Evolutionary conservation across 208 protist genomes (phyloP).

Genomic region (Borovskyia barvae): DNA sequence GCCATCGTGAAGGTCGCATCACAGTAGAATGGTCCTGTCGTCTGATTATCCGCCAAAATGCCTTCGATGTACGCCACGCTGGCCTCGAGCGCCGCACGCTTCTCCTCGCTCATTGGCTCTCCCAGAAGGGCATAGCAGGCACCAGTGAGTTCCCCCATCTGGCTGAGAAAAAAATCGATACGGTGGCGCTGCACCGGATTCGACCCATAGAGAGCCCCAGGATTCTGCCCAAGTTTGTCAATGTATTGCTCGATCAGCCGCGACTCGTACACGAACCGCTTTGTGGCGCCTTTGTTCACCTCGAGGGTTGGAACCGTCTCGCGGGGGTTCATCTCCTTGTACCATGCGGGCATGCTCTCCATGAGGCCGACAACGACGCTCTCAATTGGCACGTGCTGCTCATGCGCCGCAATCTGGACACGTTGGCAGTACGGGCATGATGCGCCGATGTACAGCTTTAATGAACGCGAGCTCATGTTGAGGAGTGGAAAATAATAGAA

Average conservation of each 20-base stretch:
- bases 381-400: slow-evolving; percentile 58
- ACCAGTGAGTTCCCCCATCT: slow-evolving; percentile 51
- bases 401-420: slow-evolving; percentile 50
- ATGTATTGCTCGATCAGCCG: slow-evolving; percentile 73
- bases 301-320: slow-evolving; percentile 72
- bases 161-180: slow-evolving; percentile 74
- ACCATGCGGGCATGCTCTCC: slow-evolving; percentile 69
- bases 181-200: slow-evolving; percentile 50
- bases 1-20: slow-evolving; percentile 77
- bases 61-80: slow-evolving; percentile 63
- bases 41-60: slow-evolving; percentile 55
- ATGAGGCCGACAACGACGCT: slow-evolving; percentile 38
- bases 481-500: too few species aligned
- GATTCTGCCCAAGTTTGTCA: slow-evolving; percentile 34
- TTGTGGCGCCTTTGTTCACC: slow-evolving; percentile 39
- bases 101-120: slow-evolving; percentile 61
- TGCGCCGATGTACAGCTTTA: slow-evolving; percentile 58
- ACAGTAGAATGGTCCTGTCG: slow-evolving; percentile 58
- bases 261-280: slow-evolving; percentile 55
- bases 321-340: slow-evolving; percentile 70
- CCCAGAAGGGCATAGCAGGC: slow-evolving; percentile 43
- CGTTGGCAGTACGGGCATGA: slow-evolving; percentile 73
- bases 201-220: slow-evolving; percentile 34
- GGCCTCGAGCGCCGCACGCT: slow-evolving; percentile 44
- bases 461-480: slow-evolving; percentile 11